Conservation (phyloP, 352 stramenopile genomes). For the Saprolegnia diclina region DNA sequence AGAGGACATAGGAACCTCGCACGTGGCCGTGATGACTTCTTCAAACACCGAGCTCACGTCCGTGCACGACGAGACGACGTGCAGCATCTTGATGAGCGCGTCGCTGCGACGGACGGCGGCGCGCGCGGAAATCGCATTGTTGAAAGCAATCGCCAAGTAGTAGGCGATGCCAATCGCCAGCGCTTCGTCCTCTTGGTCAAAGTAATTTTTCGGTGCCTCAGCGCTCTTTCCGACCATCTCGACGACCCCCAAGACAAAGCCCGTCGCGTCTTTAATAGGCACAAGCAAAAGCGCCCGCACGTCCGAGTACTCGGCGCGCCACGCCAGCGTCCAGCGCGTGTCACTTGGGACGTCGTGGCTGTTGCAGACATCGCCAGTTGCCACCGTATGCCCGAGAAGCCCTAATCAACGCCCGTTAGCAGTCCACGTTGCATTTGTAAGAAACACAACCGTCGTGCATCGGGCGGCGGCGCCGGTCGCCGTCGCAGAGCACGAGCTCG, state of each 20-base stretch:
- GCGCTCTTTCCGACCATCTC: constrained; percentile 62
- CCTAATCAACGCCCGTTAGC: not conserved
- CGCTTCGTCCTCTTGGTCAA: constrained; percentile 65
- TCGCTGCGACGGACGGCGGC: constrained; percentile 56
- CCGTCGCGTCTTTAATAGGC: not conserved
- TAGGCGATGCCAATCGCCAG: constrained; percentile 54
- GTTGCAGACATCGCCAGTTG: not conserved
- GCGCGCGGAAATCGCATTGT: constrained; percentile 54
- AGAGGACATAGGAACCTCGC: too few relatives aligned
- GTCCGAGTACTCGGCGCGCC: not conserved
- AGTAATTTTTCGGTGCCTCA: constrained; percentile 43
- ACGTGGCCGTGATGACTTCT: constrained; percentile 39
- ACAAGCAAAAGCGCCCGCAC: not conserved
- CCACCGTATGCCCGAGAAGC: not conserved
- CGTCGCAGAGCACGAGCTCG: constrained; percentile 33
- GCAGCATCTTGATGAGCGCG: constrained; percentile 54
- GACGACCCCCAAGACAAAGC: constrained; percentile 39
- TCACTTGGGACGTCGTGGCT: not conserved
- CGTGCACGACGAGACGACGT: constrained; percentile 48
- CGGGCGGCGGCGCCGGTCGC: too few relatives aligned
- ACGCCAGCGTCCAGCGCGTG: not conserved
- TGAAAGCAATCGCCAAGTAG: constrained; percentile 60
- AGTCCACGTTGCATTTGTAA: not conserved
- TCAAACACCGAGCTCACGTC: constrained; percentile 45
- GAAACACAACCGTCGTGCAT: not conserved